A percentile compares a stretch with the other conserved stretches of the same genome.
phyloP scores from a whole-genome alignment of 2,329 filamentous ascomycete species.

The Dothidotthia symphoricarpi region DNA sequence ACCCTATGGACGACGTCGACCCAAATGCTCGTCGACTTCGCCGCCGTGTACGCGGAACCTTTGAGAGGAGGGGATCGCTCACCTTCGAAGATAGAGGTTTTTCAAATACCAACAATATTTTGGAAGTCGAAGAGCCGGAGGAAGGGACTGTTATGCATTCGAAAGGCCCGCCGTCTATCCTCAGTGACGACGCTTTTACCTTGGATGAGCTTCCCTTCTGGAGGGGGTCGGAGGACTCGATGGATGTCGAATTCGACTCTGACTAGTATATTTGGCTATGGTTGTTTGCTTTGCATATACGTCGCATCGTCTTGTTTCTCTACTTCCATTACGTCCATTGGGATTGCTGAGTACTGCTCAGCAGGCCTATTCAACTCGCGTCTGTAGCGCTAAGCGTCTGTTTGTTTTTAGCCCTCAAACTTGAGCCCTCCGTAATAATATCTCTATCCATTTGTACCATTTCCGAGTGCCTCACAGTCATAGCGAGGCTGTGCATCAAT shows the following conservation, averaged over 20 bases:
- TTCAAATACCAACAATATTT: conserved; percentile 36
- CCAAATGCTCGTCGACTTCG: conserved; percentile 44
- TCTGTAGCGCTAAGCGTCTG: too few relatives aligned
- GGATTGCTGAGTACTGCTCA: too few relatives aligned
- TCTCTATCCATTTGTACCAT: too few relatives aligned
- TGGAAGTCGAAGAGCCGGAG: conserved; percentile 41
- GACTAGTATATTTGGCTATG: conserved; percentile 10
- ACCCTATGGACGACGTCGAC: conserved; percentile 43
- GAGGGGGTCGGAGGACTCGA: conserved; percentile 24
- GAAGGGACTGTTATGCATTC: conserved; percentile 31
- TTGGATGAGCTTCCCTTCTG: conserved; percentile 42
- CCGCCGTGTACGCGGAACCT: conserved; percentile 41
- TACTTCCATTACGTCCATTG: too few relatives aligned
- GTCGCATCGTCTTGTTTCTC: too few relatives aligned
- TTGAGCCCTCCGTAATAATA: too few relatives aligned
- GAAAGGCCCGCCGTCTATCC: conserved; percentile 38
- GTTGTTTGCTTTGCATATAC: too few relatives aligned
- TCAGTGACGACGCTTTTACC: conserved; percentile 41
- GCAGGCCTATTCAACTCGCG: too few relatives aligned
- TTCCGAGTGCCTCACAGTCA: too few relatives aligned
- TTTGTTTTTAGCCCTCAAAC: too few relatives aligned
- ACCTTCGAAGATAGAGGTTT: conserved; percentile 44
- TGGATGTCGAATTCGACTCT: conserved; percentile 28
- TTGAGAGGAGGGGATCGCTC: conserved; percentile 37
- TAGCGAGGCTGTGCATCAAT: not conserved